Conservation (phyloP, 495 filamentous ascomycete genomes). For the Penicillium dipodomyicola region DNA sequence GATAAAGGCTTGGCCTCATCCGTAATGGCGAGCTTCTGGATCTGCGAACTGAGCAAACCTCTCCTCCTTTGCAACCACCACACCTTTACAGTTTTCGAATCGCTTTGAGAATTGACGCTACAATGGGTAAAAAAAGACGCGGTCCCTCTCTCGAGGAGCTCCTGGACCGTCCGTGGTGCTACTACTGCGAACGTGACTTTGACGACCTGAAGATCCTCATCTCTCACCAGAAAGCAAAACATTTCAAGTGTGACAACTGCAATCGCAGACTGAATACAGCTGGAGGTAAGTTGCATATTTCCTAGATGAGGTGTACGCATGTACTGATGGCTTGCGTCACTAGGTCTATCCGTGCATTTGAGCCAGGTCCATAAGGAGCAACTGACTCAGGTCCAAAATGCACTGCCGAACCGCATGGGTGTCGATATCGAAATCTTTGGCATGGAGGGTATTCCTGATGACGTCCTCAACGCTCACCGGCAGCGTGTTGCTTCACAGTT, state of each 20-base stretch:
- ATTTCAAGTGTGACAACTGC: slow-evolving; percentile 95
- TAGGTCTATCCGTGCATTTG: slow-evolving; percentile 94
- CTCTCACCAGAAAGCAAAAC: slow-evolving; percentile 95
- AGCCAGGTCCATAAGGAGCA: slow-evolving; percentile 97
- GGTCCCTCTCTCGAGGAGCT: slow-evolving; percentile 86
- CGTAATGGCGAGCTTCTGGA: not conserved
- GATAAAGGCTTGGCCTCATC: not conserved
- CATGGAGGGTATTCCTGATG: slow-evolving; percentile 94
- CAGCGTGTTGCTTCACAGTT: slow-evolving; percentile 80
- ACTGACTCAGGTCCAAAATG: slow-evolving; percentile 83
- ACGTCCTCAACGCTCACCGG: slow-evolving; percentile 75
- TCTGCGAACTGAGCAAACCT: not conserved
- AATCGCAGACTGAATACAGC: slow-evolving; percentile 86
- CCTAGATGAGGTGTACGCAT: not conserved
- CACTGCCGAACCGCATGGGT: slow-evolving; percentile 74
- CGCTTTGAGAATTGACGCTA: slow-evolving; percentile 3
- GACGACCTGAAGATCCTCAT: slow-evolving; percentile 95
- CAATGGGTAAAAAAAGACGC: slow-evolving; percentile 81
- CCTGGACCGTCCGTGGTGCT: slow-evolving; percentile 89
- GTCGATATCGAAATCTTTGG: slow-evolving; percentile 95
- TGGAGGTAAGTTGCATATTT: slow-evolving; percentile 63
- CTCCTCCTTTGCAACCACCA: not conserved
- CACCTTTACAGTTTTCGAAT: not conserved
- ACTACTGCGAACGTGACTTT: slow-evolving; percentile 98
- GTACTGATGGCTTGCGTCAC: slow-evolving; percentile 14